A percentile compares a stretch with the other conserved stretches of the same genome.
phyloP scores from a whole-genome alignment of 176 grass and related monocot species.

The Puya raimondii region DNA sequence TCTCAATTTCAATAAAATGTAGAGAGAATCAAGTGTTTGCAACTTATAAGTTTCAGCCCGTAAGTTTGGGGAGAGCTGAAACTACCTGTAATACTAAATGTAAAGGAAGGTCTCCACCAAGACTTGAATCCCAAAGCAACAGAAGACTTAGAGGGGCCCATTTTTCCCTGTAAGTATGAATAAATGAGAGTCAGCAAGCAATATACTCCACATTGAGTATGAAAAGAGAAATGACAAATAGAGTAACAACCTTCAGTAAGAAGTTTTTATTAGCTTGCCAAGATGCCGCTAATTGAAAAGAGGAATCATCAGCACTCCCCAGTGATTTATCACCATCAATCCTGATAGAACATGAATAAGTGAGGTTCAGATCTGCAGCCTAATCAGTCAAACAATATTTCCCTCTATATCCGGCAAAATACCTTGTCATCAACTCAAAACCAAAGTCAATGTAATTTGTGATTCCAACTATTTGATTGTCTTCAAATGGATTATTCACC shows the following conservation, averaged over 20 bases:
- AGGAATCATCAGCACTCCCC: conserved; percentile 29
- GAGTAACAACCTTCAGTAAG: conserved; percentile 58
- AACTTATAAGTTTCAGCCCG: not conserved
- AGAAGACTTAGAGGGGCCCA: conserved; percentile 65
- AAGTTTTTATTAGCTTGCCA: conserved; percentile 99
- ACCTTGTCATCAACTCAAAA: conserved; percentile 74
- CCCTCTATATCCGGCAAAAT: conserved; percentile 8
- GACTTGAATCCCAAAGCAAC: conserved; percentile 82
- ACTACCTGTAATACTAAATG: conserved; percentile 76
- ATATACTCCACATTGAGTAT: not conserved
- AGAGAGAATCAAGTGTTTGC: not conserved
- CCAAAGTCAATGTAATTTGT: conserved; percentile 97
- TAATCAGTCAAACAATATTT: not conserved
- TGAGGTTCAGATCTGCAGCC: too few relatives aligned
- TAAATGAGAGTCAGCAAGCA: not conserved
- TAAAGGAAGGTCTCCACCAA: conserved; percentile 95
- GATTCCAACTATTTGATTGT: conserved; percentile 83
- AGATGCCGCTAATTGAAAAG: conserved; percentile 82
- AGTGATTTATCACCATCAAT: conserved; percentile 45
- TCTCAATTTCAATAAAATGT: not conserved
- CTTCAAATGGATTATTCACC: conserved; percentile 94
- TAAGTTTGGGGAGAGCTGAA: too few relatives aligned
- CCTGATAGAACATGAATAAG: conserved; percentile 17
- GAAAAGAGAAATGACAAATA: conserved; percentile 9
- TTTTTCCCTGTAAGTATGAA: conserved; percentile 52